These are phyloP conservation scores for Pelargonium cotyledonis DNA, from an alignment of 441 rosid species.

Conservation along the genomic window DNA sequence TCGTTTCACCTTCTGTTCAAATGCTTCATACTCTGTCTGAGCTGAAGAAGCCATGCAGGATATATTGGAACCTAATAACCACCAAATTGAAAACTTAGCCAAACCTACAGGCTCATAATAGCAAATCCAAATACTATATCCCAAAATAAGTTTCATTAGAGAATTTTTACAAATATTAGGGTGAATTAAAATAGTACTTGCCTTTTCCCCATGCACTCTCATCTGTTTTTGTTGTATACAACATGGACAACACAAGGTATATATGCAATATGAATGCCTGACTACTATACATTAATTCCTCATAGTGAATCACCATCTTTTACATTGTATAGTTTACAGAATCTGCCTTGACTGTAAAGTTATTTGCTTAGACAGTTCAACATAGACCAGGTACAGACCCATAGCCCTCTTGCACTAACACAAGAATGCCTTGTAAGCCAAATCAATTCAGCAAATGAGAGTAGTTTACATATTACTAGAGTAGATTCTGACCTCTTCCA, in stretches of 20 bases:
- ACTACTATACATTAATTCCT: background rate
- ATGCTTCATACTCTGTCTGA: conserved; percentile 41
- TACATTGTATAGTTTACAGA: background rate
- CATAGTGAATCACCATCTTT: background rate
- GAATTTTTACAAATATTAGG: too few species aligned
- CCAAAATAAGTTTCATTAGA: background rate
- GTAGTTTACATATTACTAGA: background rate
- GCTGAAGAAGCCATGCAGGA: conserved; percentile 39
- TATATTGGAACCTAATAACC: background rate
- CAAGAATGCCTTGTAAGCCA: background rate
- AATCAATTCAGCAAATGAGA: background rate
- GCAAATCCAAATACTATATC: background rate
- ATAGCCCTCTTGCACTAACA: too few species aligned
- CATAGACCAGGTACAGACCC: too few species aligned
- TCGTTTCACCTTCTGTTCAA: conserved; percentile 51
- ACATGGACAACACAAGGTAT: background rate
- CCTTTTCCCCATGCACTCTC: too few species aligned
- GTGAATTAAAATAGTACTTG: too few species aligned
- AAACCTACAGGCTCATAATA: background rate
- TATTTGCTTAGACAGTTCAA: too few species aligned
- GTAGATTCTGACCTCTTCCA: background rate
- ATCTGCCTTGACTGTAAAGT: too few species aligned
- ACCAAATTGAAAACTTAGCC: background rate
- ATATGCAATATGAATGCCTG: background rate
- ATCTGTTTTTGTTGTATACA: too few species aligned